These are phyloP conservation scores for Pichia inconspicua DNA, from an alignment of 1,139 yeast species.

Conservation along the genomic window DNA sequence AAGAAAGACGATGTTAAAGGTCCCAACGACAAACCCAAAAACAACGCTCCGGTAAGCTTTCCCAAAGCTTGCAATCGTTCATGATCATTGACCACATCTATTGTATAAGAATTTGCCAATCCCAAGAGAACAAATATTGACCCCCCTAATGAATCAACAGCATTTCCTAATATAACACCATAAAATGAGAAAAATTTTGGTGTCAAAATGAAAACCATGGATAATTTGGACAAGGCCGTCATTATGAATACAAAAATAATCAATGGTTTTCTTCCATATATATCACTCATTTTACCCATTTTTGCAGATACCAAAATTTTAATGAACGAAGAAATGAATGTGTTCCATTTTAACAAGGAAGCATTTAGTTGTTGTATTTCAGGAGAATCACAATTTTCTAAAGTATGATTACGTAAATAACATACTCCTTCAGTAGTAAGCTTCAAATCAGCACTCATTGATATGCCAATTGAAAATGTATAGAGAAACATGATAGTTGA, in stretches of 20 bases:
- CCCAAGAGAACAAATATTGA: constrained; percentile 43
- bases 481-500: constrained; percentile 18
- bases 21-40: constrained; percentile 56
- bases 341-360: constrained; percentile 20
- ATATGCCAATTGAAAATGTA: constrained; percentile 17
- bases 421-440: constrained; percentile 22
- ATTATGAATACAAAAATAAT: constrained; percentile 30
- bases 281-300: constrained; percentile 57
- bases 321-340: constrained; percentile 17
- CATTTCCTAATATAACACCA: constrained; percentile 32
- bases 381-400: constrained; percentile 16
- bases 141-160: constrained; percentile 48
- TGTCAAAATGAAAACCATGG: constrained; percentile 29
- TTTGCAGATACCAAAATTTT: constrained; percentile 37
- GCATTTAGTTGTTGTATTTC: constrained; percentile 22
- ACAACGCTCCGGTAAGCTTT: constrained; percentile 47
- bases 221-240: constrained; percentile 26
- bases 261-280: constrained; percentile 51
- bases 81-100: constrained; percentile 54
- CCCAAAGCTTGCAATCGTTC: constrained; percentile 52
- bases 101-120: constrained; percentile 51
- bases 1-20: constrained; percentile 49
- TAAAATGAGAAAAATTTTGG: constrained; percentile 30
- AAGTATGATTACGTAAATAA: constrained; percentile 4
- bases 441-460: constrained; percentile 21